phyloP scores from a whole-genome alignment of 1,284 basidiomycete species.

The Cryptococcus amylolentus region DNA sequence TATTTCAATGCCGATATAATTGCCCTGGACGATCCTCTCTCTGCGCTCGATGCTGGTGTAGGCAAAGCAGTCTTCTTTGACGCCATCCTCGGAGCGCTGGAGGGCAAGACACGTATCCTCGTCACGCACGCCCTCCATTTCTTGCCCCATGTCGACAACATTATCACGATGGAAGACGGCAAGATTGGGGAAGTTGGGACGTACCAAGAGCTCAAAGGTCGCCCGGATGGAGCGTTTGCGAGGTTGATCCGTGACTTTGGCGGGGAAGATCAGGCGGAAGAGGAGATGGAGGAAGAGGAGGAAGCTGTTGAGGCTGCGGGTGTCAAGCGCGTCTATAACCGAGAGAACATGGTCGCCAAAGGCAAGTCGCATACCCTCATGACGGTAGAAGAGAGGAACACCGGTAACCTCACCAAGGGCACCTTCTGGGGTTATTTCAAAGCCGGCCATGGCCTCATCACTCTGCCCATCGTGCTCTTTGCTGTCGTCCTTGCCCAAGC shows the following conservation, averaged over 20 bases:
- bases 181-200: conserved; percentile 64
- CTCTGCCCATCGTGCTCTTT: conserved; percentile 52
- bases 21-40: conserved; percentile 73
- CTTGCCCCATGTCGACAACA: conserved; percentile 63
- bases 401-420: conserved; percentile 38
- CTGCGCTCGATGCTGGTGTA: conserved; percentile 70
- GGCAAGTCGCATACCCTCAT: conserved; percentile 48
- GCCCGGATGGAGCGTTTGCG: conserved; percentile 57
- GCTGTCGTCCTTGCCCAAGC: conserved; percentile 40
- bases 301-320: conserved; percentile 45
- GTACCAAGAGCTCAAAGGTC: conserved; percentile 56
- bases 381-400: conserved; percentile 49
- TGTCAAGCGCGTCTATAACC: conserved; percentile 23
- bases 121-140: conserved; percentile 74
- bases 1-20: conserved; percentile 82
- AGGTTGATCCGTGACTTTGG: conserved; percentile 64
- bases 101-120: conserved; percentile 60
- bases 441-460: conserved; percentile 52
- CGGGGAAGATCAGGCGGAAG: conserved; percentile 51
- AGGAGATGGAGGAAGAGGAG: conserved; percentile 51
- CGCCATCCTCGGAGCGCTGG: conserved; percentile 61
- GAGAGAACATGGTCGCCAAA: conserved; percentile 40
- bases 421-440: conserved; percentile 52
- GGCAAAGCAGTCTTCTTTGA: conserved; percentile 66
- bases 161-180: conserved; percentile 60